Conservation (phyloP, 768 basidiomycete species). For the Psilocybe azurescens region DNA sequence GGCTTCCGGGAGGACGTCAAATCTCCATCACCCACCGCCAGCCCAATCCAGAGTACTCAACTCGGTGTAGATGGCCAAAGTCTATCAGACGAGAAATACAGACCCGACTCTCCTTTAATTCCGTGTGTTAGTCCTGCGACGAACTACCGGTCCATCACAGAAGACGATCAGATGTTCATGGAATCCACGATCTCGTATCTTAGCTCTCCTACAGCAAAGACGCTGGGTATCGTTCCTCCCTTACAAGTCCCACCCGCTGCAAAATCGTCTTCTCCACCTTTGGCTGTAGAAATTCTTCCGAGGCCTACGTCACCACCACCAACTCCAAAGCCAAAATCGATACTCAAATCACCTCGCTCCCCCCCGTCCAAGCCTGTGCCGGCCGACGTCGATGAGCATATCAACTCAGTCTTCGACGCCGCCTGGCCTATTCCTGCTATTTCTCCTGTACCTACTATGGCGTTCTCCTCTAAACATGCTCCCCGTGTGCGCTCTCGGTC, state of each 20-base stretch:
- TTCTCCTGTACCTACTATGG: slow-evolving; percentile 27
- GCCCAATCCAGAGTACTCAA: neutral
- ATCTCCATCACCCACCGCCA: neutral
- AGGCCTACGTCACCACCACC: no score
- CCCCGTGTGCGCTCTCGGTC: slow-evolving; percentile 19
- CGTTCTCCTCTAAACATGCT: slow-evolving; percentile 11
- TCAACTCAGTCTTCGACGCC: slow-evolving; percentile 27
- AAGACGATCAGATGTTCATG: slow-evolving; percentile 47
- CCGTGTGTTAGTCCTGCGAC: slow-evolving; percentile 30
- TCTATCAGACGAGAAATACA: slow-evolving; percentile 22
- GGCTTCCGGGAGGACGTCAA: neutral
- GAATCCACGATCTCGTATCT: slow-evolving; percentile 49
- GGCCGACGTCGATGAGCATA: slow-evolving; percentile 27
- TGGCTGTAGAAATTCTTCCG: no score
- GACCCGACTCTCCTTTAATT: slow-evolving; percentile 23
- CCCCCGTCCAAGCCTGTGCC: no score
- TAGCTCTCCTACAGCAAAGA: slow-evolving; percentile 47
- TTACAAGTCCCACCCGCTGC: slow-evolving; percentile 12
- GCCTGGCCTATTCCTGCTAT: slow-evolving; percentile 45
- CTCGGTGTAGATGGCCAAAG: slow-evolving; percentile 6
- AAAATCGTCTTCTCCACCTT: no score
- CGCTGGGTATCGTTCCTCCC: slow-evolving; percentile 43
- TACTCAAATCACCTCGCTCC: no score
- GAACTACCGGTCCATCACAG: slow-evolving; percentile 15
- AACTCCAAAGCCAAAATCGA: no score